A percentile compares a stretch with the other conserved stretches of the same genome.
Evolutionary conservation across 352 stramenopile genomes (phyloP).

Genomic region (Phytopythium mirpurense): DNA sequence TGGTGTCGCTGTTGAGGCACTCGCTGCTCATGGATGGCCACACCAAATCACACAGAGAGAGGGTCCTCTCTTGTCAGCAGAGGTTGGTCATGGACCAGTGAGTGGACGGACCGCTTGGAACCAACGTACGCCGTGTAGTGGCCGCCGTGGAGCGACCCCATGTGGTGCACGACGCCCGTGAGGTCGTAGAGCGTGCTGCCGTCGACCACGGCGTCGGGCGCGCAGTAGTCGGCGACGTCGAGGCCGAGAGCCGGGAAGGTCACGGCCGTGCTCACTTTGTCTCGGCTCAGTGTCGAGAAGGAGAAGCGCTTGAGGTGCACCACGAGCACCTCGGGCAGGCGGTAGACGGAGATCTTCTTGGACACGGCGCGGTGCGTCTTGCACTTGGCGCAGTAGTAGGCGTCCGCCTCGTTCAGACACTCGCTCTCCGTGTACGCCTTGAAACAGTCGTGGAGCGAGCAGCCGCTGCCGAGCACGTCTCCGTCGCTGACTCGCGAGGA

Average conservation of each 20-base stretch:
- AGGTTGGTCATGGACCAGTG: no score
- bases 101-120: no score
- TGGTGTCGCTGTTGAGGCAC: slow-evolving; percentile 57
- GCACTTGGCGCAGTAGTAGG: slow-evolving; percentile 71
- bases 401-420: slow-evolving; percentile 49
- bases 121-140: slow-evolving; percentile 75
- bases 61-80: no score
- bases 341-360: slow-evolving; percentile 78
- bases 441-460: slow-evolving; percentile 63
- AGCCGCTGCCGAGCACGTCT: slow-evolving; percentile 8
- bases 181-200: slow-evolving; percentile 76
- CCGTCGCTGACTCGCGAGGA: slow-evolving; percentile 5
- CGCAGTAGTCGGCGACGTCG: slow-evolving; percentile 68
- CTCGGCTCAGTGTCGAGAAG: slow-evolving; percentile 67
- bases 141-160: slow-evolving; percentile 66
- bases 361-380: slow-evolving; percentile 60
- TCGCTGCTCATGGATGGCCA: slow-evolving; percentile 35
- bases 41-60: no score
- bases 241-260: slow-evolving; percentile 51
- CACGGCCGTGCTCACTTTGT: slow-evolving; percentile 73
- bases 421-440: slow-evolving; percentile 72
- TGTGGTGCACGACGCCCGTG: slow-evolving; percentile 72
- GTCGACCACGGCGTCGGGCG: slow-evolving; percentile 55
- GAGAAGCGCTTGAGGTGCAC: slow-evolving; percentile 89
- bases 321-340: slow-evolving; percentile 77